Conservation (phyloP, 345 rosid species). For the Psidium friedrichsthalianum region DNA sequence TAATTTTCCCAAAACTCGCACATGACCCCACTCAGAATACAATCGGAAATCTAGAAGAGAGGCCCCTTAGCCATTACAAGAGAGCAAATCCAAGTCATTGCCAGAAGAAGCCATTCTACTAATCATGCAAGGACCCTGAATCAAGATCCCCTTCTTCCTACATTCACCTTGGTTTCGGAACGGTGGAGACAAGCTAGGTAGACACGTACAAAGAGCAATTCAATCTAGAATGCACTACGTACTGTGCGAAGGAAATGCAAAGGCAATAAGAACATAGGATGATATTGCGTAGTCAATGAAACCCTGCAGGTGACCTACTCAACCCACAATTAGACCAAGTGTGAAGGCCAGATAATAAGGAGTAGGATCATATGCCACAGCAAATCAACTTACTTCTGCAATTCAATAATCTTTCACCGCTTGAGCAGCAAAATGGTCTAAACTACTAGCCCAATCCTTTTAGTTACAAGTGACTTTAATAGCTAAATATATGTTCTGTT, state of each 20-base stretch:
- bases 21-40: background rate
- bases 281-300: background rate
- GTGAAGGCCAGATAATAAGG: background rate
- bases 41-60: background rate
- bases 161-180: background rate
- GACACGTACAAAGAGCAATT: background rate
- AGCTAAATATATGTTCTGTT: background rate
- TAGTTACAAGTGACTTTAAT: background rate
- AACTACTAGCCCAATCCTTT: background rate
- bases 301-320: background rate
- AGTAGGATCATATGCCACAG: background rate
- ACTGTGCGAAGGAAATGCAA: background rate
- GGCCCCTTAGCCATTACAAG: background rate
- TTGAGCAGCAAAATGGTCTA: background rate
- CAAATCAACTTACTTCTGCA: background rate
- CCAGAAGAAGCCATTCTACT: background rate
- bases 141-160: background rate
- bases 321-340: background rate
- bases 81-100: background rate
- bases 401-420: background rate
- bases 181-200: background rate
- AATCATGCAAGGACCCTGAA: background rate
- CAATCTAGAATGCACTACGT: background rate
- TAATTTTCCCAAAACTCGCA: background rate
- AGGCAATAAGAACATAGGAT: background rate